Evolutionary conservation across 1,284 basidiomycete genomes (phyloP).

Genomic region (Porodaedalea pini): DNA sequence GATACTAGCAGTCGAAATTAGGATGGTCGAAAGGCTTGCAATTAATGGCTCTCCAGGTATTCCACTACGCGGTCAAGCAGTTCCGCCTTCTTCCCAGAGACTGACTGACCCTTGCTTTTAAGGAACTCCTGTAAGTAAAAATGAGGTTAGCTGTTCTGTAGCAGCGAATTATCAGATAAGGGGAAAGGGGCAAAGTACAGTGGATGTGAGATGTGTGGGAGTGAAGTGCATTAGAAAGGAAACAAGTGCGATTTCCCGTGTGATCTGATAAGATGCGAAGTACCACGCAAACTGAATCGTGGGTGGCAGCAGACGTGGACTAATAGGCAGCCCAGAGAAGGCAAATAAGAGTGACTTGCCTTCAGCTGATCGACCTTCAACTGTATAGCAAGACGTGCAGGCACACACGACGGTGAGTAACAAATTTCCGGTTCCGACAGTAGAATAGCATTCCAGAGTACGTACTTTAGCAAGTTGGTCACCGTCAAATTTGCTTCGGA

Average conservation of each 20-base stretch:
- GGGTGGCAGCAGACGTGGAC: slow-evolving; percentile 4
- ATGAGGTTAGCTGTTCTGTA: neutral
- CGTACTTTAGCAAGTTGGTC: slow-evolving; percentile 65
- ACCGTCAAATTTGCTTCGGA: slow-evolving; percentile 58
- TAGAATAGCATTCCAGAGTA: slow-evolving; percentile 13
- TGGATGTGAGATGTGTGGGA: no score
- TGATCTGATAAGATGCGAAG: slow-evolving; percentile 9
- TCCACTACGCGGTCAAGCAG: slow-evolving; percentile 58
- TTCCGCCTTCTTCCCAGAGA: slow-evolving; percentile 68
- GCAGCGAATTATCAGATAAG: slow-evolving; percentile 17
- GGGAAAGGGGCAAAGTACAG: no score
- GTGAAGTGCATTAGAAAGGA: neutral
- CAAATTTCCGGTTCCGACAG: slow-evolving; percentile 18
- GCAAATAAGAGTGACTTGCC: slow-evolving; percentile 36
- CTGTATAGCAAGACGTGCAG: slow-evolving; percentile 37
- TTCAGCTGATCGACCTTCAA: slow-evolving; percentile 76
- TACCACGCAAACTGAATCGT: neutral
- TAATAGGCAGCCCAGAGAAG: neutral
- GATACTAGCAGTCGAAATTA: neutral
- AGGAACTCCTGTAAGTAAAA: slow-evolving; percentile 54
- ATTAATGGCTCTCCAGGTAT: slow-evolving; percentile 52
- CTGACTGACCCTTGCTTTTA: slow-evolving; percentile 54
- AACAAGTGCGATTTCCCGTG: neutral
- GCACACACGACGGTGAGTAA: slow-evolving; percentile 14
- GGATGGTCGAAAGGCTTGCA: no score